Evolutionary conservation across 805 yeast genomes (phyloP).

Genomic region (Debaryomyces hansenii): DNA sequence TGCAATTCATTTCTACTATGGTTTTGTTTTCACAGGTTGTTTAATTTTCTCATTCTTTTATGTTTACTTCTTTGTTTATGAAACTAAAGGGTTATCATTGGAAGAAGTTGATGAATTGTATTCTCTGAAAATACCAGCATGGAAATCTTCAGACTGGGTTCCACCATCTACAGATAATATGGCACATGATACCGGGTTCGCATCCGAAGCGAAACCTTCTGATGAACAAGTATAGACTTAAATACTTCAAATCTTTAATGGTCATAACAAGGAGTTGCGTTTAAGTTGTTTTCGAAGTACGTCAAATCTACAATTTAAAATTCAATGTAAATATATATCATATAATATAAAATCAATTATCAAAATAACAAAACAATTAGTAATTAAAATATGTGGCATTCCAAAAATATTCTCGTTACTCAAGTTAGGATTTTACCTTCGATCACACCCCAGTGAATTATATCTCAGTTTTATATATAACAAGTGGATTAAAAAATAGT

Average conservation of each 20-base stretch:
- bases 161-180: slow-evolving; percentile 44
- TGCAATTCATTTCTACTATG: slow-evolving; percentile 62
- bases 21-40: slow-evolving; percentile 66
- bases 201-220: slow-evolving; percentile 31
- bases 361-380: too few relatives aligned
- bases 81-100: slow-evolving; percentile 77
- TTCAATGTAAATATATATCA: too few relatives aligned
- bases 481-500: slow-evolving; percentile 2
- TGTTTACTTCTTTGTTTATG: slow-evolving; percentile 70
- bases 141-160: slow-evolving; percentile 49
- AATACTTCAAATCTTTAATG: too few relatives aligned
- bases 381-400: too few relatives aligned
- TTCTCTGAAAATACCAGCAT: slow-evolving; percentile 35
- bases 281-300: too few relatives aligned
- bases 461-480: too few relatives aligned
- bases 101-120: slow-evolving; percentile 80
- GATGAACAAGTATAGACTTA: slow-evolving; percentile 21
- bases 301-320: too few relatives aligned
- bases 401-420: too few relatives aligned
- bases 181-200: slow-evolving; percentile 38
- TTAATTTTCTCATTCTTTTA: slow-evolving; percentile 62
- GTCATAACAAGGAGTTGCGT: too few relatives aligned
- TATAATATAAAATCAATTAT: too few relatives aligned
- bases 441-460: too few relatives aligned
- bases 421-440: too few relatives aligned